Percentiles rank a stretch among this genome's conserved stretches.
These are phyloP conservation scores for Ceratopteris richardii DNA, from an alignment of 75 land plant species.

Conservation along the genomic window DNA sequence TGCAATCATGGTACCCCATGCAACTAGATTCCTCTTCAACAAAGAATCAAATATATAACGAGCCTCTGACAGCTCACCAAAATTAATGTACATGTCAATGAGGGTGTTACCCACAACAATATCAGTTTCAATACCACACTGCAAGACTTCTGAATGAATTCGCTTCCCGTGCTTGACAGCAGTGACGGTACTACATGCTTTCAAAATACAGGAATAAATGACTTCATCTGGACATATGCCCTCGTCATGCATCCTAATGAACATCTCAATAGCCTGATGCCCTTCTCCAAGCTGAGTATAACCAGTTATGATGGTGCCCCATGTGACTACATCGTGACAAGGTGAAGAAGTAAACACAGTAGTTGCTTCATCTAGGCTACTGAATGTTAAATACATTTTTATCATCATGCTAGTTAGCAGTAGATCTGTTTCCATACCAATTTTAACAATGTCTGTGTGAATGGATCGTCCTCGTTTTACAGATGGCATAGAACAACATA, in stretches of 20 bases:
- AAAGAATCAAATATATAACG: background rate
- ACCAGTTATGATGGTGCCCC: constrained; percentile 31
- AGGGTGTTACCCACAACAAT: constrained; percentile 1
- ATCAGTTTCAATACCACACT: background rate
- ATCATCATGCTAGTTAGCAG: constrained; percentile 34
- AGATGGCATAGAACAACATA: constrained; percentile 8
- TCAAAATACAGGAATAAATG: constrained; percentile 20
- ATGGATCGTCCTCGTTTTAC: constrained; percentile 14
- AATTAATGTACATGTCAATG: constrained; percentile 2
- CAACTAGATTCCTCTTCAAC: background rate
- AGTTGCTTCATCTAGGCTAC: constrained; percentile 20
- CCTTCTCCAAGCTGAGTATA: constrained; percentile 21
- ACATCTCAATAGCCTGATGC: constrained; percentile 36
- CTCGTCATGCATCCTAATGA: constrained; percentile 38
- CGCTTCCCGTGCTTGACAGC: constrained; percentile 18
- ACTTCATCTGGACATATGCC: constrained; percentile 45
- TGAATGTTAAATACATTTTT: constrained; percentile 12
- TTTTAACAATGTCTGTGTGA: constrained; percentile 14
- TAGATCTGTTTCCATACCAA: constrained; percentile 12
- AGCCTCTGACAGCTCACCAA: background rate
- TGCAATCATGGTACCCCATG: constrained; percentile 8
- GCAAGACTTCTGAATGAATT: constrained; percentile 14
- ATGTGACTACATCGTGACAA: constrained; percentile 27
- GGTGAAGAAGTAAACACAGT: constrained; percentile 30
- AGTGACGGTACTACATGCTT: constrained; percentile 34